These are phyloP conservation scores for Microcyclosporella mali DNA, from an alignment of 2,329 filamentous ascomycete species.

Conservation along the genomic window DNA sequence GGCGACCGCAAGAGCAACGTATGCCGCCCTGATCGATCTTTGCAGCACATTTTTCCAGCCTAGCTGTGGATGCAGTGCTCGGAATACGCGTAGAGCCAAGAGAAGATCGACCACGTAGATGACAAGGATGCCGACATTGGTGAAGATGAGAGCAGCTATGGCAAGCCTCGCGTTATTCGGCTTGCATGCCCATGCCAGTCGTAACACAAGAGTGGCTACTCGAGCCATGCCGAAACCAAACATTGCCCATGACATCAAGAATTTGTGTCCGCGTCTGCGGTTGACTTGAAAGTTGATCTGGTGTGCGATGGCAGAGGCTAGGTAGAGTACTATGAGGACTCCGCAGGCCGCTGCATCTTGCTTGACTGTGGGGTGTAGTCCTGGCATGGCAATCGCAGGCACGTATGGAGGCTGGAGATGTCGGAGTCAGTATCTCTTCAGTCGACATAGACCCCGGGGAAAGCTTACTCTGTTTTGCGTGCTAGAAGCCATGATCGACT, in stretches of 20 bases:
- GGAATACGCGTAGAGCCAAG: conserved; percentile 11
- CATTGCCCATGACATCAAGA: conserved; percentile 20
- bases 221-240: conserved; percentile 38
- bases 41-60: conserved; percentile 3
- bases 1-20: conserved; percentile 5
- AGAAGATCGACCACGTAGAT: conserved; percentile 14
- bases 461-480: no score
- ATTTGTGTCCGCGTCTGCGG: conserved; percentile 12
- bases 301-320: conserved; percentile 32
- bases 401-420: background rate
- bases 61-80: conserved; percentile 5
- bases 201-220: conserved; percentile 26
- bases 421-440: no score
- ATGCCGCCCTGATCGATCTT: conserved; percentile 1
- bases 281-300: conserved; percentile 38
- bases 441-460: no score
- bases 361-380: conserved; percentile 28
- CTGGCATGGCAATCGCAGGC: conserved; percentile 7
- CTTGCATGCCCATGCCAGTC: background rate
- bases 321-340: conserved; percentile 35
- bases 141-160: background rate
- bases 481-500: no score
- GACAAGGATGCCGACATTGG: conserved; percentile 6
- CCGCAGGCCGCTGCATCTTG: conserved; percentile 35
- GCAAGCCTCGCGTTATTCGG: conserved; percentile 1